A percentile compares a stretch with the other conserved stretches of the same genome.
These are phyloP conservation scores for Rachicladosporium sp. DNA, from an alignment of 2,329 filamentous ascomycete genomes.

Conservation along the genomic window DNA sequence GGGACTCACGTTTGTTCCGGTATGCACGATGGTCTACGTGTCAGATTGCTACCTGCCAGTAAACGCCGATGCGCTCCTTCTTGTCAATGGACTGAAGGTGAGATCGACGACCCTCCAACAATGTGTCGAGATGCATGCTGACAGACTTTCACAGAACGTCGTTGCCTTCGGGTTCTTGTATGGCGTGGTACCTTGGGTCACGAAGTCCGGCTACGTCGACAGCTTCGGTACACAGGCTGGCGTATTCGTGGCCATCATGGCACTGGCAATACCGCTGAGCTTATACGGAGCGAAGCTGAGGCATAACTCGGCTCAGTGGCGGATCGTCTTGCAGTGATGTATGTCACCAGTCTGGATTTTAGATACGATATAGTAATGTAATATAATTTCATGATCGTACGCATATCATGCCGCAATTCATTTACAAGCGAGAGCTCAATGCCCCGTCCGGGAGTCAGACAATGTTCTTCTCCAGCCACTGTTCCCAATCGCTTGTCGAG, in stretches of 20 bases:
- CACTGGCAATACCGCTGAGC: conserved; percentile 21
- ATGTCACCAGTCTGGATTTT: too few species aligned
- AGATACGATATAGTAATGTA: too few species aligned
- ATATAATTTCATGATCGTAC: too few species aligned
- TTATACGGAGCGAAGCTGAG: conserved; percentile 22
- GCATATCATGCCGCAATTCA: too few species aligned
- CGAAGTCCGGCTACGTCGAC: conserved; percentile 24
- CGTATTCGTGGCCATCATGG: conserved; percentile 24
- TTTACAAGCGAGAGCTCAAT: too few species aligned
- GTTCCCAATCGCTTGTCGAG: conserved; percentile 68
- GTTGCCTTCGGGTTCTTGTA: conserved; percentile 38
- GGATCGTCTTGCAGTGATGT: conserved; percentile 22
- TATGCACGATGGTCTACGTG: conserved; percentile 35
- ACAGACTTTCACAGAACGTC: conserved; percentile 29
- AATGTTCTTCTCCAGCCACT: conserved; percentile 62
- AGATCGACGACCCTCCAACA: too few species aligned
- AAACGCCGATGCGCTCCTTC: conserved; percentile 25
- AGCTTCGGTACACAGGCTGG: conserved; percentile 28
- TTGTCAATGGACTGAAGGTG: conserved; percentile 25
- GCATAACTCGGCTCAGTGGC: conserved; percentile 24
- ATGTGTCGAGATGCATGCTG: too few species aligned
- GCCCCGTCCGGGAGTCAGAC: conserved; percentile 27
- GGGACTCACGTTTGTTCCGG: conserved; percentile 31
- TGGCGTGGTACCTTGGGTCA: conserved; percentile 32
- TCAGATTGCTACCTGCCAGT: conserved; percentile 27